Evolutionary conservation across 441 rosid genomes (phyloP), one percentile per base, ranked within the genome.

Genomic region (Croton laevigatus): DNA sequence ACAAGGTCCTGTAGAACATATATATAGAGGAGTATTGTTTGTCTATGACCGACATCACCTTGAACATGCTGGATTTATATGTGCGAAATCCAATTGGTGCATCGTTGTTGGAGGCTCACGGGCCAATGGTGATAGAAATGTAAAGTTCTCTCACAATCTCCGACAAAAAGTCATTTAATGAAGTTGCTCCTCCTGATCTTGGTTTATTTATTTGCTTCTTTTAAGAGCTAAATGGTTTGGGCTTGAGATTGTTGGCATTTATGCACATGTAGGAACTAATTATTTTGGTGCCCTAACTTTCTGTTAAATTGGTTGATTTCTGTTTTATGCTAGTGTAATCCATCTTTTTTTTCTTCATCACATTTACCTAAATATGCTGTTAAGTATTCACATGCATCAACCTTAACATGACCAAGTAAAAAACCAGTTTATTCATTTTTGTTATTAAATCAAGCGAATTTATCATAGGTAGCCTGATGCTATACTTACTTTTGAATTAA

Each of bases 1-100:
- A 71, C 98, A 93, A 90, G 98, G 99, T 73, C 95, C 97, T 46
- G 98, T 93, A 59, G 97, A 83, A 77, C 99, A 95, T 83, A 89
- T 93, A 70, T 93, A 73, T 66, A 89, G 81, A 80, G 94, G 93
- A 66, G 80, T 93, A 55, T 74, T 95, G 71, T 95, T 95, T 59
- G 76, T 95, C 54, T 82, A 84, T 75, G 99, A 95, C 74, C 93
- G 97, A 8, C 97, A 88, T 81, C 97, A 93, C 78, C 90, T 93
- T 69, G 99, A 95, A 81, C 98, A 95, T 86, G 98, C 97, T 22
- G 98, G 99, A 55, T 96, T 87, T 79, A 91, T 93, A 49, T 96
- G 99, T 71, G 92, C 87, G 62, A 96, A 93, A 78, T 73, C 96
- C 48, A 83, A 79, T 75, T 82, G 89, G 22, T 91, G 97, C 72